Conservation (phyloP, 176 grass and related monocot species). For the Oryza punctata region DNA sequence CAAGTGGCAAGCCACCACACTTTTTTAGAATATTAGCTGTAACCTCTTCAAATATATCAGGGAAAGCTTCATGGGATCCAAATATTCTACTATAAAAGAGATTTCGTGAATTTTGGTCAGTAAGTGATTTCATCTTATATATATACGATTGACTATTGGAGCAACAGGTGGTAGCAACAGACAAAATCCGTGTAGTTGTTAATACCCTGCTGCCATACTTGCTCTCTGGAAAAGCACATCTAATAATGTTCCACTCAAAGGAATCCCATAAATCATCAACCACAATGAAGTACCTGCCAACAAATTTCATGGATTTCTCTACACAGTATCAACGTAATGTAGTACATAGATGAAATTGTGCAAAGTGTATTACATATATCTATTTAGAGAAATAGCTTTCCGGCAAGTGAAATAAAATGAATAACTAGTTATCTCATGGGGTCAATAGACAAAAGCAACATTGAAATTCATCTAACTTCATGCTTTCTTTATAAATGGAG, state of each 20-base stretch:
- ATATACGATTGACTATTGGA: not conserved
- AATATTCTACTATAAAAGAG: not conserved
- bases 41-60: not conserved
- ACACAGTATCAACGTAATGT: no score
- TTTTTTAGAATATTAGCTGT: not conserved
- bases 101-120: not conserved
- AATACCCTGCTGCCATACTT: not conserved
- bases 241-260: not conserved
- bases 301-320: not conserved
- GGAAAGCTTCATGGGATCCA: not conserved
- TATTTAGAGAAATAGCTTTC: no score
- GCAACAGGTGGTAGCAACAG: not conserved
- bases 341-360: no score
- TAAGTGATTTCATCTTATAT: not conserved
- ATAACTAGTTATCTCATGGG: no score
- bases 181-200: not conserved
- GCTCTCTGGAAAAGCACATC: not conserved
- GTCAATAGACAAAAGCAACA: no score
- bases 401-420: no score
- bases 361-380: no score
- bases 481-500: no score
- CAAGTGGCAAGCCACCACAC: not conserved
- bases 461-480: no score
- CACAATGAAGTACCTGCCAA: not conserved
- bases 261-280: not conserved